Evolutionary conservation across 352 stramenopile species (phyloP).

Genomic region (Phytophthora niederhauseri): DNA sequence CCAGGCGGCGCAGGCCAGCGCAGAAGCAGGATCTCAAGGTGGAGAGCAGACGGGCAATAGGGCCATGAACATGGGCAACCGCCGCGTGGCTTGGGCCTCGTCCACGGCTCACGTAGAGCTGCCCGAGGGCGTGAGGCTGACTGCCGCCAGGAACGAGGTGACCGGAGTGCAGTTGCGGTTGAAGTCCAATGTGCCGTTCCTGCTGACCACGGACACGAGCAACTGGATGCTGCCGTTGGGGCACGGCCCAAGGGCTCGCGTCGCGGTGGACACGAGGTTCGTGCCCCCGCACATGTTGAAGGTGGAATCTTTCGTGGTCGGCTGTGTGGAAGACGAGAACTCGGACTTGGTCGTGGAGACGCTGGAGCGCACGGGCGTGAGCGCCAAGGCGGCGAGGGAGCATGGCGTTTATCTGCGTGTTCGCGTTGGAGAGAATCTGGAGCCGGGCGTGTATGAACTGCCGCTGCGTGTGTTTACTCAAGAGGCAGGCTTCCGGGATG

Average conservation of each 20-base stretch:
- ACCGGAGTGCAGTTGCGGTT: slow-evolving; percentile 62
- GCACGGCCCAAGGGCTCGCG: slow-evolving; percentile 60
- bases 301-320: slow-evolving; percentile 61
- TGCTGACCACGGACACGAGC: slow-evolving; percentile 52
- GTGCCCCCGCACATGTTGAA: slow-evolving; percentile 52
- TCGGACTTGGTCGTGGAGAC: slow-evolving; percentile 65
- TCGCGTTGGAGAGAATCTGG: slow-evolving; percentile 39
- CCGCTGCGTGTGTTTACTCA: slow-evolving; percentile 73
- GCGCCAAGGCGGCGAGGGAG: slow-evolving; percentile 31
- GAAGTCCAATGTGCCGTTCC: slow-evolving; percentile 58
- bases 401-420: slow-evolving; percentile 70
- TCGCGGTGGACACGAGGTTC: slow-evolving; percentile 61
- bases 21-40: slow-evolving; percentile 5
- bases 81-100: slow-evolving; percentile 46
- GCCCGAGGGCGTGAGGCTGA: slow-evolving; percentile 48
- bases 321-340: slow-evolving; percentile 67
- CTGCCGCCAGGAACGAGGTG: slow-evolving; percentile 58
- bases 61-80: slow-evolving; percentile 9
- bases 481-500: slow-evolving; percentile 62
- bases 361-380: slow-evolving; percentile 47
- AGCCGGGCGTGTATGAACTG: slow-evolving; percentile 65
- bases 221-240: slow-evolving; percentile 68
- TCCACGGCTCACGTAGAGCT: slow-evolving; percentile 35
- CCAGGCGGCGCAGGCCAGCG: slow-evolving; percentile 8
- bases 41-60: slow-evolving; percentile 5